Conservation (phyloP, 345 rosid species). For the Syzygium aromaticum region DNA sequence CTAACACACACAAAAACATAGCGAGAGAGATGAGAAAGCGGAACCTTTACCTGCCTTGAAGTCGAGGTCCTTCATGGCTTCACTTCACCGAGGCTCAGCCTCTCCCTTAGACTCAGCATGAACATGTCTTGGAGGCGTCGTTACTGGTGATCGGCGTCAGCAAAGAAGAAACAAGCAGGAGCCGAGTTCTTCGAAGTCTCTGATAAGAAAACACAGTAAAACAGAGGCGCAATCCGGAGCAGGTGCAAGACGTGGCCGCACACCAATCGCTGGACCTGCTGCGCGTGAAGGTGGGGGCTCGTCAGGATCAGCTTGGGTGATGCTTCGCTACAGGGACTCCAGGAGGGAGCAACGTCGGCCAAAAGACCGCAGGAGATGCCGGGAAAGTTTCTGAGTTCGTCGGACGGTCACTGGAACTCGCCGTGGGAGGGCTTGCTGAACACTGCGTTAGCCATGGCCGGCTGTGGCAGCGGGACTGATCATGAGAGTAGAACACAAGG, state of each 20-base stretch:
- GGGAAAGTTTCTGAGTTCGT: neutral
- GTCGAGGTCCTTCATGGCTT: constrained; percentile 50
- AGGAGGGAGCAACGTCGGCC: neutral
- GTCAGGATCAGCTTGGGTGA: neutral
- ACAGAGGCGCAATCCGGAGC: neutral
- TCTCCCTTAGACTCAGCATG: no score
- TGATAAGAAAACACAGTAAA: neutral
- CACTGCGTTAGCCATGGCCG: neutral
- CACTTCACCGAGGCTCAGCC: neutral
- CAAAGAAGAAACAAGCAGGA: neutral
- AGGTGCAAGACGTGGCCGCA: neutral
- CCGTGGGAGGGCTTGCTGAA: neutral
- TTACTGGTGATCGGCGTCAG: rapidly evolving
- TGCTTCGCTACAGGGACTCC: neutral
- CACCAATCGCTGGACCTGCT: neutral
- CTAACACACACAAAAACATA: neutral
- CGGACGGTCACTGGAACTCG: neutral
- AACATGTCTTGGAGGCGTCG: neutral
- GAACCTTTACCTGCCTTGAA: constrained; percentile 59
- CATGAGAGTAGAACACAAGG: neutral
- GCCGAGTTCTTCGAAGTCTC: neutral
- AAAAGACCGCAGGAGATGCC: neutral
- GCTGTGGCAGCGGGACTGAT: neutral
- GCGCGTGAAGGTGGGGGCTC: no score
- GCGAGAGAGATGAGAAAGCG: neutral